Base-by-base conservation (phyloP, 805 yeast species). In the Scheffersomyces spartinae region DNA sequence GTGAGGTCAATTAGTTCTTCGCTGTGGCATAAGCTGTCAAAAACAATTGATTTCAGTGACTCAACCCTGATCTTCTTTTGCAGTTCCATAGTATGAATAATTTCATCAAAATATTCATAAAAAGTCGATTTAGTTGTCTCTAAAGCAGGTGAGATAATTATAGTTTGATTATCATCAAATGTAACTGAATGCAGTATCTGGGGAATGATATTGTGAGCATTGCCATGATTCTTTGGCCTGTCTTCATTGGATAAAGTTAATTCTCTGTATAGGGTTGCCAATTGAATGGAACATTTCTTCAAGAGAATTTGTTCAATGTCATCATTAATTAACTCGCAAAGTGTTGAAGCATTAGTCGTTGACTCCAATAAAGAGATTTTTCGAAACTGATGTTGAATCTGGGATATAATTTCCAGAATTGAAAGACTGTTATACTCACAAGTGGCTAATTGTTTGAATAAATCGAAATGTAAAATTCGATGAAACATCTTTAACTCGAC, bases 171-270 rank as follows among this genome's bases (percentile, higher is more conserved):
- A 23, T 62, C 55, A 18, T 51, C 52, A 13, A 63, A 47, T 1
- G 45, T 18, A 3, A 72, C 42, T 2, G 38, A 42, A 35, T 64
- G 74, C n/a, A n/a, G n/a, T n/a, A n/a, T n/a, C n/a, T n/a, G n/a
- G n/a, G n/a, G n/a, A n/a, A n/a, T n/a, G n/a, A n/a, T n/a, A n/a
- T n/a, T n/a, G n/a, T n/a, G n/a, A n/a, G n/a, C n/a, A n/a, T n/a
- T n/a, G n/a, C n/a, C n/a, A n/a, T n/a, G n/a, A n/a, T n/a, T 26
- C 12, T 22, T 13, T 11, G 18, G 5, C n/a, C 18, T 13, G 4
- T 14, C 24, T 13, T 13, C 16, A 10, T 20, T 14, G 5, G 10
- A 7, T 18, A 18, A 25, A 9, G 10, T 17, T 7, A 31, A 29
- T 2, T 25, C 14, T 7, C 18, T 15, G 8, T 17, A 13, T 13